Conservation (phyloP, 2,329 filamentous ascomycete species). For the Phaeoacremonium minimum region DNA sequence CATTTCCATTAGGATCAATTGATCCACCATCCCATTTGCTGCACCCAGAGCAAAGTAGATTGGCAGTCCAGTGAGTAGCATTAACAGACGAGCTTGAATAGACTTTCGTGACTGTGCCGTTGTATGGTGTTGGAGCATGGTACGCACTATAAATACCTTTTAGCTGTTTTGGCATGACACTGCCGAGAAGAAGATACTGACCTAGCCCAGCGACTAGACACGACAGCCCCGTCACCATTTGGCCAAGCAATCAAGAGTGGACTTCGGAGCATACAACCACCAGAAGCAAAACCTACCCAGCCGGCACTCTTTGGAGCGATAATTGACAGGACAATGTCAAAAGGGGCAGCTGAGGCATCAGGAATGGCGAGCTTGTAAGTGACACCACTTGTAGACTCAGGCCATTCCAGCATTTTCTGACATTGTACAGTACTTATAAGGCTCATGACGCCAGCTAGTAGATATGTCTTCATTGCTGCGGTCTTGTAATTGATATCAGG, state of each 20-base stretch:
- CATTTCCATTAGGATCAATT: slow-evolving; percentile 7
- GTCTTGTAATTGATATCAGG: too few relatives aligned
- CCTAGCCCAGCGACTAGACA: slow-evolving; percentile 25
- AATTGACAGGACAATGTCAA: slow-evolving; percentile 23
- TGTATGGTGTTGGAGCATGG: slow-evolving; percentile 4
- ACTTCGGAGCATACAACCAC: slow-evolving; percentile 26
- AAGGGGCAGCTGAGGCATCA: slow-evolving; percentile 12
- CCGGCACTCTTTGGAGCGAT: slow-evolving; percentile 22
- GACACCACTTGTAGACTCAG: background rate
- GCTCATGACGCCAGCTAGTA: too few relatives aligned
- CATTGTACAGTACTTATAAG: too few relatives aligned
- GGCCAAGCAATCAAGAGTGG: slow-evolving; percentile 26
- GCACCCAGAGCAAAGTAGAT: slow-evolving; percentile 6
- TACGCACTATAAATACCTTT: slow-evolving; percentile 3
- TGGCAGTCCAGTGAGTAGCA: slow-evolving; percentile 8
- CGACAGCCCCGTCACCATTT: slow-evolving; percentile 22
- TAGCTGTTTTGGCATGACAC: background rate
- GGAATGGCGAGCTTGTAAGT: slow-evolving; percentile 14
- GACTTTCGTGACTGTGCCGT: slow-evolving; percentile 2
- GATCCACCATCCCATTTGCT: slow-evolving; percentile 4
- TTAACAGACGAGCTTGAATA: slow-evolving; percentile 1
- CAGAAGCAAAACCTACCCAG: slow-evolving; percentile 27
- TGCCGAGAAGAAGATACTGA: slow-evolving; percentile 9
- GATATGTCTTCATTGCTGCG: too few relatives aligned
- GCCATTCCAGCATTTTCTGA: background rate